Evolutionary conservation across 805 yeast species (phyloP).

Genomic region (Lachancea mirantina): DNA sequence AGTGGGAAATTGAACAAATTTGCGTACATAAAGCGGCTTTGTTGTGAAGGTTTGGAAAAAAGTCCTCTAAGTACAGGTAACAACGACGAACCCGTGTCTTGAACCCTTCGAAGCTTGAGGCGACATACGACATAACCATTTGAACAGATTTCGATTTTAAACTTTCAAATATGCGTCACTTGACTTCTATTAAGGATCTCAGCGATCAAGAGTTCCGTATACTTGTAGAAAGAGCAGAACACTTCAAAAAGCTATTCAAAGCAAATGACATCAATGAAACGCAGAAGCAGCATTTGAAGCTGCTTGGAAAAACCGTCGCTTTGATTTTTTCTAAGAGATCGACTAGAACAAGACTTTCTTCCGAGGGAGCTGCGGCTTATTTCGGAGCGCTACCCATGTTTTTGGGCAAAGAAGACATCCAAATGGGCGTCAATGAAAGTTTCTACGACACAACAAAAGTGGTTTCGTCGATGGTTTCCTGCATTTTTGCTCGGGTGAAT

Average conservation of each 20-base stretch:
- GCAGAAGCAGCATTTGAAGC: constrained; percentile 38
- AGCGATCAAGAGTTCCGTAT: constrained; percentile 61
- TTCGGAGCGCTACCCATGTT: constrained; percentile 97
- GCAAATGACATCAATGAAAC: constrained; percentile 37
- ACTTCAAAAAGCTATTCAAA: constrained; percentile 58
- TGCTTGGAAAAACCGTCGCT: constrained; percentile 77
- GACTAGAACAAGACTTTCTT: constrained; percentile 88
- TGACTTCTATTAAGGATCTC: constrained; percentile 75
- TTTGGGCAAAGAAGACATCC: constrained; percentile 93
- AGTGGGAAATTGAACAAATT: too few relatives aligned
- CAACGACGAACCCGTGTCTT: constrained; percentile 17
- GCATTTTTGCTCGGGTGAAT: constrained; percentile 93
- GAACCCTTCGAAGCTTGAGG: neutral
- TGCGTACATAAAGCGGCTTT: neutral
- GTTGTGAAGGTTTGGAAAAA: neutral
- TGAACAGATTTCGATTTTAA: neutral
- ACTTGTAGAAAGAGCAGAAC: constrained; percentile 66
- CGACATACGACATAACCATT: neutral
- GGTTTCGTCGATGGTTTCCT: constrained; percentile 92
- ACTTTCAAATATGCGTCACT: constrained; percentile 46
- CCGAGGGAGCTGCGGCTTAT: constrained; percentile 89
- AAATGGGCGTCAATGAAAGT: constrained; percentile 90
- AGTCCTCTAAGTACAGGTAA: constrained; percentile 28
- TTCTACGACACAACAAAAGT: constrained; percentile 84
- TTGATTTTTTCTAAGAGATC: constrained; percentile 85